These are phyloP conservation scores for Huntiella omanensis DNA, from an alignment of 2,329 filamentous ascomycete genomes.

Conservation along the genomic window DNA sequence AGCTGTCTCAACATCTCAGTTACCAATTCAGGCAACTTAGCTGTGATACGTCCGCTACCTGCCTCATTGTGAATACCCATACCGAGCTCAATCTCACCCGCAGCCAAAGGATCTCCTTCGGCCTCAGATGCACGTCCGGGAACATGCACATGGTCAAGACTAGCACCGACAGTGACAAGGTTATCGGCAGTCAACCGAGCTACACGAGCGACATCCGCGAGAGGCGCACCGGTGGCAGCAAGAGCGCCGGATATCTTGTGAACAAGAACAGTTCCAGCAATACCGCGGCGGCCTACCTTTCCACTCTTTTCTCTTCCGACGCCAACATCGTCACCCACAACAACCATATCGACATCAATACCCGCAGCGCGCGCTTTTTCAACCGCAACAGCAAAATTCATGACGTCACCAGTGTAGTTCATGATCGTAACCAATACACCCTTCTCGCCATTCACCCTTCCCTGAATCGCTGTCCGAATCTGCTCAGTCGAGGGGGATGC, in stretches of 20 bases:
- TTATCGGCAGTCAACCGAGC: conserved; percentile 57
- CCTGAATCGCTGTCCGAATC: conserved; percentile 55
- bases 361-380: conserved; percentile 78
- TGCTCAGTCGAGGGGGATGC: conserved; percentile 68
- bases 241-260: conserved; percentile 76
- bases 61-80: conserved; percentile 67
- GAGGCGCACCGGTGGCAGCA: conserved; percentile 46
- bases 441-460: conserved; percentile 48
- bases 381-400: conserved; percentile 86
- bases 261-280: conserved; percentile 82
- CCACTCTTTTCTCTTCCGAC: conserved; percentile 65
- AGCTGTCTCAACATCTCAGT: conserved; percentile 51
- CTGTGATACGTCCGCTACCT: conserved; percentile 32
- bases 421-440: conserved; percentile 84
- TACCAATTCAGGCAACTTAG: conserved; percentile 35
- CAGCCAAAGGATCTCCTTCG: conserved; percentile 35
- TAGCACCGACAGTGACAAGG: conserved; percentile 68
- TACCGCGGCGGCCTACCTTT: conserved; percentile 82
- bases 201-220: conserved; percentile 54
- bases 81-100: conserved; percentile 42
- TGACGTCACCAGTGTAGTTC: conserved; percentile 81
- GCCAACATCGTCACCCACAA: conserved; percentile 81
- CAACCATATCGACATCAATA: conserved; percentile 66
- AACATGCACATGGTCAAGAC: conserved; percentile 80
- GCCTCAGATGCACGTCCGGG: conserved; percentile 44